Evolutionary conservation across 2,329 filamentous ascomycete genomes (phyloP), one percentile per base, ranked within the genome.

Genomic region (Aureobasidium sp.): DNA sequence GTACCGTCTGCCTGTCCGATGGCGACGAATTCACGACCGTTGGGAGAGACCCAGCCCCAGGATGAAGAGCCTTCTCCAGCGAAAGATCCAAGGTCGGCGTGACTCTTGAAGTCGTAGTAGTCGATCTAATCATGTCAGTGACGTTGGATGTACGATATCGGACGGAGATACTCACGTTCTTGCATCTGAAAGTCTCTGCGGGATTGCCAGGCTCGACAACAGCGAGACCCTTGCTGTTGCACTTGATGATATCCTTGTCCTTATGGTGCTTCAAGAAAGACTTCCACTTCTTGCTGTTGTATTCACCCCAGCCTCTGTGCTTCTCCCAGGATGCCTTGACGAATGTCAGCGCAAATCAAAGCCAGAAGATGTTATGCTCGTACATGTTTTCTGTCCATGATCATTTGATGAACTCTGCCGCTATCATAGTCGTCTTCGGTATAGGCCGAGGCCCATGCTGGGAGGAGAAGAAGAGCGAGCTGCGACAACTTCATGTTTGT

Each of bases 1-100:
- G 80, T 75, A 11, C 80, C 81, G 63, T 83, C 80, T 31, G 75
- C 75, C 65, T 83, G 81, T 1, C 78, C 80, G 63, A 81, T 77
- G 63, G 79, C 78, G 46, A 79, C 74, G 59, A 83, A 82, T 63
- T 83, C 81, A 23, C 81, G 79, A 27, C 79, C 79, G 45, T 77
- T 74, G 0, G 72, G 69, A 17, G 79, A 77, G 0, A 78, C 80
- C 80, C 80, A 81, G 6, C 80, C 80, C 80, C 80, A 82, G 0
- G 78, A 80, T 2, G 73, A 75, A 17, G 74, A 76, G 8, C 76
- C 76, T 50, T 75, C 72, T 33, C 74, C 75, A 21, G 65, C 69
- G 25, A 66, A 69, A 64, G 78, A 80, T 6, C 81, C 82, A 1
- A 84, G 75, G 29, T 77, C 76, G 3, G 76, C 74, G 65, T 84